A percentile compares a stretch with the other conserved stretches of the same genome.
phyloP scores from a whole-genome alignment of 805 yeast species.

The Metschnikowia gelsemii region DNA sequence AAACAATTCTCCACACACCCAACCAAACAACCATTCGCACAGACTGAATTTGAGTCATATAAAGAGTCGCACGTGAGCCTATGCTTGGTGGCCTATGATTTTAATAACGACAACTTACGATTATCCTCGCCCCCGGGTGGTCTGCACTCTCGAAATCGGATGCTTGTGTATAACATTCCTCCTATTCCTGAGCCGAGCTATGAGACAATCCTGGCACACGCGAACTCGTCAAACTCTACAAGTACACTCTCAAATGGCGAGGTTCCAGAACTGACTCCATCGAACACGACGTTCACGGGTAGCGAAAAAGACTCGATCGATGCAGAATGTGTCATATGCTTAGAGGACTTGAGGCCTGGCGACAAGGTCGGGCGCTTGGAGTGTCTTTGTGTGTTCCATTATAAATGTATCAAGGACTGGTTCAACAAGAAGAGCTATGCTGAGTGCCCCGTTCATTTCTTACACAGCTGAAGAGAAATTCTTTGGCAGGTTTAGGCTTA shows the following conservation, averaged over 20 bases:
- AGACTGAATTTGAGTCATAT: conserved; percentile 35
- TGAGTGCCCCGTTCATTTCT: conserved; percentile 78
- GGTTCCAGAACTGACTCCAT: conserved; percentile 16
- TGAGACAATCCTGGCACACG: conserved; percentile 30
- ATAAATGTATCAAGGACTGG: conserved; percentile 89
- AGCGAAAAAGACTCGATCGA: conserved; percentile 32
- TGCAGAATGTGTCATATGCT: conserved; percentile 89
- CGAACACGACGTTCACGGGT: conserved; percentile 10
- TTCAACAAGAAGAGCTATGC: conserved; percentile 80
- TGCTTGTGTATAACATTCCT: conserved; percentile 73
- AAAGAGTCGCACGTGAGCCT: conserved; percentile 67
- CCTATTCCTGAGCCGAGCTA: conserved; percentile 45
- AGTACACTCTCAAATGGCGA: conserved; percentile 2
- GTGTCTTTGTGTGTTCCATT: conserved; percentile 93
- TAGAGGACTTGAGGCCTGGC: conserved; percentile 83
- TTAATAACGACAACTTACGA: conserved; percentile 57
- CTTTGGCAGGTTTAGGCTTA: neutral
- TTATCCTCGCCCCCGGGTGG: conserved; percentile 27
- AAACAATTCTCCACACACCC: conserved; percentile 20
- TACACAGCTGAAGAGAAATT: conserved; percentile 27
- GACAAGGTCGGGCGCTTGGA: conserved; percentile 90
- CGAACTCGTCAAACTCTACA: conserved; percentile 17
- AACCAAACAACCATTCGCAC: conserved; percentile 1
- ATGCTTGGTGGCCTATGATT: conserved; percentile 71
- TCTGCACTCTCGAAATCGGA: conserved; percentile 57